Evolutionary conservation across 257 asterid species (phyloP).

Genomic region (Coffea eugenioides): DNA sequence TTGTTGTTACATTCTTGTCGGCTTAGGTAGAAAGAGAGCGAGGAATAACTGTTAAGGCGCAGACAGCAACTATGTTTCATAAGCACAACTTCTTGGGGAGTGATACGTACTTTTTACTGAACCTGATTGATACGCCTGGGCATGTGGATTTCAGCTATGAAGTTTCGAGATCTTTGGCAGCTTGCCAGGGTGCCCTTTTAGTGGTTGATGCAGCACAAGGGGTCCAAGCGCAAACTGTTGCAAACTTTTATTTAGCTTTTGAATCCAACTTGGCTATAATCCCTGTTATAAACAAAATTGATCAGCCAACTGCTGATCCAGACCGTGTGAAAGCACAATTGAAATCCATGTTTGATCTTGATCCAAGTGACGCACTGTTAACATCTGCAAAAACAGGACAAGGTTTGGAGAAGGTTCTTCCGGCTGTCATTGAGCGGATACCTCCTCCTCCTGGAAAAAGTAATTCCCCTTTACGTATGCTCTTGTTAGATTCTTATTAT

Average conservation of each 20-base stretch:
- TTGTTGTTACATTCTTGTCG: conserved; percentile 12
- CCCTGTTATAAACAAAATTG: conserved; percentile 93
- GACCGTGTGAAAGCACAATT: conserved; percentile 89
- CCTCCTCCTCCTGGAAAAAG: conserved; percentile 84
- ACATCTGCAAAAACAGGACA: conserved; percentile 96
- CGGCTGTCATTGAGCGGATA: conserved; percentile 93
- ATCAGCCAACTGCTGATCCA: conserved; percentile 98
- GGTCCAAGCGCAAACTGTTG: conserved; percentile 97
- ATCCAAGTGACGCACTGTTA: conserved; percentile 72
- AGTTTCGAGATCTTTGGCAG: conserved; percentile 96
- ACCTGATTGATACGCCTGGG: conserved; percentile 95
- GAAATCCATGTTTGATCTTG: conserved; percentile 90
- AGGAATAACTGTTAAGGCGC: conserved; percentile 98
- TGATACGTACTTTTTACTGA: conserved; percentile 60
- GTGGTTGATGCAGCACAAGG: conserved; percentile 99
- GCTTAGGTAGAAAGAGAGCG: conserved; percentile 96
- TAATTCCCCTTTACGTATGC: conserved; percentile 69
- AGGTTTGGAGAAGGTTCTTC: conserved; percentile 89
- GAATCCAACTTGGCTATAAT: conserved; percentile 78
- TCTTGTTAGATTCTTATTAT: conserved; percentile 88
- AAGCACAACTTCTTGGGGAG: conserved; percentile 56
- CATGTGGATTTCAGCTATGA: conserved; percentile 97
- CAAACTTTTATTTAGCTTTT: conserved; percentile 93
- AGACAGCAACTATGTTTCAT: conserved; percentile 98
- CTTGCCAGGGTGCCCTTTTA: conserved; percentile 96